Evolutionary conservation across 2,329 filamentous ascomycete genomes (phyloP), one percentile per base, ranked within the genome.

Genomic region (Cytospora schulzeri): DNA sequence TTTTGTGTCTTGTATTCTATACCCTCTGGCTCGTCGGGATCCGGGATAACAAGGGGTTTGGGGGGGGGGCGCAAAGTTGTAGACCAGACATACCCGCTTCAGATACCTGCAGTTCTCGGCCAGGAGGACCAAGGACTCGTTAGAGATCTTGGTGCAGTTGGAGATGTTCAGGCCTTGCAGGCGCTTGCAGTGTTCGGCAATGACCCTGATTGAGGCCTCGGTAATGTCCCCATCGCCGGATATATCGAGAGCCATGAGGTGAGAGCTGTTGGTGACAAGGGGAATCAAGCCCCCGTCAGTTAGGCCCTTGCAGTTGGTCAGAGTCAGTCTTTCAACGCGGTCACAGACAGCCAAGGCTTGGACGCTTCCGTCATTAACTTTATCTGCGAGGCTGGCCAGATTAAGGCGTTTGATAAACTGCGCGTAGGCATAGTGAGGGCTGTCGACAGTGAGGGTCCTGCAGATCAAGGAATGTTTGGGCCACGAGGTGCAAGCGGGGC

Each of bases 141-240:
- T 94, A 9, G 93, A 93, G 60, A 98, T 88, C 72, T 86, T 89
- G 66, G 84, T 86, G 79, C 95, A 99, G 61, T 88, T 89, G 1
- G 94, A 94, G 68, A 99, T 90, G 73, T 99, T 99, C 58, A 99
- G 80, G 4, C 95, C 95, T 76, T 99, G 95, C 9, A 99, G 83
- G 60, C 91, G 87, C 57, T 85, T 84, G 76, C 95, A 98, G 76
- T 95, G 89, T 64, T 89, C 83, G 1, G 94, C 91, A 65, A 99
- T 87, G 24, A 88, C 85, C 68, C 86, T 80, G 74, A 97, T 88
- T 17, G 93, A 93, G 70, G 84, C 81, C 71, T 97, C 92, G 1
- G 93, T 96, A 67, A 97, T 89, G 71, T 91, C 88, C 88, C 87
- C 85, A 71, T 96, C 83, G 31, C 90, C 89, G 3, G 93, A 96